Evolutionary conservation across 257 asterid genomes (phyloP), one percentile per base, ranked within the genome.

Genomic region (Penstemon davidsonii): DNA sequence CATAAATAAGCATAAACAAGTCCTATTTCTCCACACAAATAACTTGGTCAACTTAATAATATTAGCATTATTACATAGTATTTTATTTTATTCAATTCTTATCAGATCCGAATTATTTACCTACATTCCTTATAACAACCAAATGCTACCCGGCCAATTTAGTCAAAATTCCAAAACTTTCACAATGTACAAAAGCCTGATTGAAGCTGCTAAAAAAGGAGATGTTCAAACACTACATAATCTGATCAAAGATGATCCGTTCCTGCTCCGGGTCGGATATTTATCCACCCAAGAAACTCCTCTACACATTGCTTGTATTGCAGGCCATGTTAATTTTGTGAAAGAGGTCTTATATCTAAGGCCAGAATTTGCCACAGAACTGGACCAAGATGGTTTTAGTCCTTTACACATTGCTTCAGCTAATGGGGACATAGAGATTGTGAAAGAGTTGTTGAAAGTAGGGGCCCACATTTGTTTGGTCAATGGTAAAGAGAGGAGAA

Each of bases 401-500:
- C 51, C 71, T 38, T 4, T 41, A 42, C 61, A 66, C 13, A 53
- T 78, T 4, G 79, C 79, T n/a, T 46, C 79, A 0, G 64, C 76
- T 55, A 55, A 47, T 19, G 79, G 82, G 8, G 43, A 70, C 46
- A 6, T 60, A 9, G 71, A 74, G 56, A 70, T 66, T 36, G 71
- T 70, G 18, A 69, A 53, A 54, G 76, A 73, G 44, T 37, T 78
- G 5, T 38, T 73, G 55, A 60, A 53, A 39, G 4, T 69, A 9
- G 77, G 73, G 33, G 3, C 8, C 46, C 69, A 53, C 37, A 64
- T 75, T 39, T 75, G 74, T 41, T 50, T 33, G 15, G 52, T 72
- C 7, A 73, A 54, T 37, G 80, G 76, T 39, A 68, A 57, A 53
- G 78, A 79, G 15, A 51, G 44, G 66, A 25, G 71, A 51, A 62